phyloP scores from a whole-genome alignment of 768 basidiomycete genomes.

The Coprinopsis marcescibilis region DNA sequence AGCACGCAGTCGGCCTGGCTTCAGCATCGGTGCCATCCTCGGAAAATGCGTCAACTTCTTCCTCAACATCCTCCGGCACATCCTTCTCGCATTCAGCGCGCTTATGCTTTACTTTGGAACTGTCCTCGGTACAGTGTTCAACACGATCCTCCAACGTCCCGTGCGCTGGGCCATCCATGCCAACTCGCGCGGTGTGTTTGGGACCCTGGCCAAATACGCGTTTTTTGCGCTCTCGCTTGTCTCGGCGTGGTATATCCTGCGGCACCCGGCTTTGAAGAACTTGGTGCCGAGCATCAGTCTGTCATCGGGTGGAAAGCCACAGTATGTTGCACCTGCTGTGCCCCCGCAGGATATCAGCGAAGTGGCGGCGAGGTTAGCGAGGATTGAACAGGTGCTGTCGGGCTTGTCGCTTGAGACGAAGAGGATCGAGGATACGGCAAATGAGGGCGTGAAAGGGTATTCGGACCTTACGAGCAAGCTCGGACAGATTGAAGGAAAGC shows the following conservation, averaged over 20 bases:
- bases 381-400: conserved; percentile 59
- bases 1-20: conserved; percentile 17
- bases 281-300: conserved; percentile 25
- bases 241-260: conserved; percentile 40
- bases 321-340: conserved; percentile 49
- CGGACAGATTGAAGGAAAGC: conserved; percentile 48
- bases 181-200: conserved; percentile 23
- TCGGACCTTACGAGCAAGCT: conserved; percentile 51
- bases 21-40: conserved; percentile 39
- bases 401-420: conserved; percentile 53
- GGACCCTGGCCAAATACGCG: conserved; percentile 34
- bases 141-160: conserved; percentile 46
- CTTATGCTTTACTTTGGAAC: conserved; percentile 24
- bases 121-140: conserved; percentile 42
- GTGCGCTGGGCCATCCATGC: conserved; percentile 30
- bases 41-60: conserved; percentile 33
- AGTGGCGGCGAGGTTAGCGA: conserved; percentile 53
- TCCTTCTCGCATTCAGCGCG: conserved; percentile 30
- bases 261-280: conserved; percentile 29
- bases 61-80: conserved; percentile 27
- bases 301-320: conserved; percentile 25
- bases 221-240: conserved; percentile 38
- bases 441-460: conserved; percentile 45
- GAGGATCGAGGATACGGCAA: conserved; percentile 42
- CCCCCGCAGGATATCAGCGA: conserved; percentile 66